Evolutionary conservation across 176 grass and related monocot species (phyloP).

Genomic region (Paspalum notatum): DNA sequence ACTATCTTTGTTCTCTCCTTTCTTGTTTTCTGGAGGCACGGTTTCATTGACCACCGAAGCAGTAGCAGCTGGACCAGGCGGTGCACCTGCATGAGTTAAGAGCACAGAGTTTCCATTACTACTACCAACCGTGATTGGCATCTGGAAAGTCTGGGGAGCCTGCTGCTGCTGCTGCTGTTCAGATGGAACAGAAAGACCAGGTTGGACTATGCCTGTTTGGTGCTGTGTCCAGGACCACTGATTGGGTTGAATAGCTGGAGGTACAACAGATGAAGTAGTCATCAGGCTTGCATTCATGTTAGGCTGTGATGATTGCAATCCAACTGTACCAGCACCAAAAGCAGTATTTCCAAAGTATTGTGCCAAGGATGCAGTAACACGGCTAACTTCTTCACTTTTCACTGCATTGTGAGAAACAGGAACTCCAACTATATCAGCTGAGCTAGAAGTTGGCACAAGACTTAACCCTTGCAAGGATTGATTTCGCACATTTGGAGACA

Average conservation of each 20-base stretch:
- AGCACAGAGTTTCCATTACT: conserved; percentile 40
- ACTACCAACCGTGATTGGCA: conserved; percentile 36
- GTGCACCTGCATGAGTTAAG: conserved; percentile 35
- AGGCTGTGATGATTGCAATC: conserved; percentile 50
- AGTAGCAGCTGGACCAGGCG: conserved; percentile 15
- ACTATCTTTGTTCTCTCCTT: conserved; percentile 50
- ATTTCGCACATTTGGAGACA: conserved; percentile 44
- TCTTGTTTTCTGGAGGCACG: conserved; percentile 48
- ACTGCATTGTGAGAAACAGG: conserved; percentile 56
- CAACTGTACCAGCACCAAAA: conserved; percentile 41
- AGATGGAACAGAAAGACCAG: conserved; percentile 35
- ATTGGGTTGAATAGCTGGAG: conserved; percentile 47
- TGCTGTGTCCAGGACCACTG: conserved; percentile 50
- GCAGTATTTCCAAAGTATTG: conserved; percentile 66
- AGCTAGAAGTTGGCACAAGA: conserved; percentile 40
- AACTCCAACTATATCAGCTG: conserved; percentile 49
- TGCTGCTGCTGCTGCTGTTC: conserved; percentile 46
- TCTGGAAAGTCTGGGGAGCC: conserved; percentile 35
- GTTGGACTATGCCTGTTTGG: conserved; percentile 39
- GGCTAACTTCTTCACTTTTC: conserved; percentile 60
- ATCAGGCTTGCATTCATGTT: conserved; percentile 43
- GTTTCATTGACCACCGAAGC: conserved; percentile 45
- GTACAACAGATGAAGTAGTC: conserved; percentile 21
- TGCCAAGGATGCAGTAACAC: conserved; percentile 80
- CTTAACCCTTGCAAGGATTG: conserved; percentile 47